phyloP scores from a whole-genome alignment of 208 protist species.

The Entamoeba invadens region DNA sequence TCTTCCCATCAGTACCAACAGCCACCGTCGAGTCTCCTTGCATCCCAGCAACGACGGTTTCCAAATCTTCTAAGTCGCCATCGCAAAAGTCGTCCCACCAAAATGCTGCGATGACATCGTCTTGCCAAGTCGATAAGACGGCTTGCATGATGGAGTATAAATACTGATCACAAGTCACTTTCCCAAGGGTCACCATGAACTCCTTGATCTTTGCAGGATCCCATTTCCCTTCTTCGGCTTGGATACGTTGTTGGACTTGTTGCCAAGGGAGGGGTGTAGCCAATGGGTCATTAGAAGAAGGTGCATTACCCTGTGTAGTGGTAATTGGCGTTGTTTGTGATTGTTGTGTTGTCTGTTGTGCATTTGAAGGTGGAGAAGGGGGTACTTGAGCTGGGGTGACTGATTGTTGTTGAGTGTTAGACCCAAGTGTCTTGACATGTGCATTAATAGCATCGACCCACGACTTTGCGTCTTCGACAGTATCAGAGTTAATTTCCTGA shows the following conservation, averaged over 20 bases:
- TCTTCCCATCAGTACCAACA: not conserved
- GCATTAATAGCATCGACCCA: not conserved
- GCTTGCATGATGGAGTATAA: not conserved
- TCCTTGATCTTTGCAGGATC: not conserved
- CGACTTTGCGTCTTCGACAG: not conserved
- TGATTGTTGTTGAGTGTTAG: not conserved
- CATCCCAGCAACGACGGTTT: not conserved
- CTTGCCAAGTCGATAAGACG: not conserved
- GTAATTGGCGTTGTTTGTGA: not conserved
- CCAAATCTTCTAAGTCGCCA: not conserved
- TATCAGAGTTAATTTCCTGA: not conserved
- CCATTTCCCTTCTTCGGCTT: not conserved
- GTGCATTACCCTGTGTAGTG: not conserved
- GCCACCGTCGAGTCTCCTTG: not conserved
- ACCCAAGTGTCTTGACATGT: not conserved
- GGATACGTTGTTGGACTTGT: not conserved
- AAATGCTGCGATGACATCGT: not conserved
- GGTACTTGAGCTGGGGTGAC: not conserved
- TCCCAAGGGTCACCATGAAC: not conserved
- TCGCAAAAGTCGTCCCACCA: not conserved
- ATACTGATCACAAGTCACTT: not conserved
- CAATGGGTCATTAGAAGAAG: not conserved
- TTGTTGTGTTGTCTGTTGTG: not conserved
- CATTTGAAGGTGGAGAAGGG: too few relatives aligned
- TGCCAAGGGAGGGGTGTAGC: not conserved